Evolutionary conservation across 192 early-diverging fungal species (phyloP), one percentile per base, ranked within the genome.

Genomic region (Coemansia biformis): DNA sequence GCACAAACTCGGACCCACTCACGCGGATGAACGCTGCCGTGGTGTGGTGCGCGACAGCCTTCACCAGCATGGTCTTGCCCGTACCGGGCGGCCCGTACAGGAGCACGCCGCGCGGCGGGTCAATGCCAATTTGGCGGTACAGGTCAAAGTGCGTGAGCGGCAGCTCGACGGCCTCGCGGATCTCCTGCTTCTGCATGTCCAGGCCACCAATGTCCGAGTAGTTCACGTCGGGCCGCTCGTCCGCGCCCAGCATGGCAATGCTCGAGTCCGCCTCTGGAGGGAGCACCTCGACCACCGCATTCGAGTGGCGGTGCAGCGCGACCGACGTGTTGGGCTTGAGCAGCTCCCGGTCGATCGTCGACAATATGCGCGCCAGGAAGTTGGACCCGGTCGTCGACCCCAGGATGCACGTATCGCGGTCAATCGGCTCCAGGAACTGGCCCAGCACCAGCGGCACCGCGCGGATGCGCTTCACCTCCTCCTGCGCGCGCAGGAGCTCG

Each of bases 51-150:
- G 96, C 96, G 10, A 99, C 96, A 3, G 94, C 96, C 74, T 99
- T 99, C 18, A 95, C 96, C 46, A 99, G 65, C 88, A 97, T 91
- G 2, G 96, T 99, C 68, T 99, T 99, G 15, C 92, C 88, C n/a
- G 90, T 93, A 37, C 96, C 96, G 3, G 96, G 96, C 26, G 92
- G 93, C n/a, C 96, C 96, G 56, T 96, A 99, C 8, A 99, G 79
- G 53, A 99, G 75, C n/a, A 97, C 93, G 59, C 96, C 96, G 29
- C 93, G 87, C 33, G 96, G 96, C 11, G 96, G 93, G 59, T 99
- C 92, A 64, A 99, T 97, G 70, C 93, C 93, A 63, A 99, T 99
- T 70, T 99, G 92, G 28, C 84, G 82, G 61, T 99, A 99, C 22
- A 99, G 74, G 63, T 99, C 93, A 80, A 93, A 92, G 65, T 99